Conservation (phyloP, 2,329 filamentous ascomycete species). For the Ophiocordyceps sinensis region DNA sequence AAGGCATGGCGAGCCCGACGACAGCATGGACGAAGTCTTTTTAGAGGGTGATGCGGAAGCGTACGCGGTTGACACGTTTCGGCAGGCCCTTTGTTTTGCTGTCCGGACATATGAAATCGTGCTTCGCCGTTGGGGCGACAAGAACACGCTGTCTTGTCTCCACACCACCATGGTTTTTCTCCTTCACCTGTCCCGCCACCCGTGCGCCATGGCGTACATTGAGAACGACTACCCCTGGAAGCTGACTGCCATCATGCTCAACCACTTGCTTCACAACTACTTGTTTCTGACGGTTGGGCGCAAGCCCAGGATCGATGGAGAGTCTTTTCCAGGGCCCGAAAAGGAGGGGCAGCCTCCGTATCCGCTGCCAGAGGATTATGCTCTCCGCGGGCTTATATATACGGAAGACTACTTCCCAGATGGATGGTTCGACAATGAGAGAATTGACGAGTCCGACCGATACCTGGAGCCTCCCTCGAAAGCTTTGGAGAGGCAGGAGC, state of each 20-base stretch:
- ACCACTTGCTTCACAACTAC: conserved; percentile 17
- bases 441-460: conserved; percentile 53
- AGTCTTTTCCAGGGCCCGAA: conserved; percentile 31
- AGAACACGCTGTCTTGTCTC: conserved; percentile 45
- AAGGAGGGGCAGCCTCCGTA: conserved; percentile 23
- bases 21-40: conserved; percentile 10
- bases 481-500: conserved; percentile 38
- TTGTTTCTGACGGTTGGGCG: conserved; percentile 11
- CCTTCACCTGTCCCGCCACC: conserved; percentile 24
- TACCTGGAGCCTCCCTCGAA: conserved; percentile 48
- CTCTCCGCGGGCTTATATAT: conserved; percentile 49
- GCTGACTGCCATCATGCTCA: conserved; percentile 22
- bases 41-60: conserved; percentile 8
- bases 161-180: conserved; percentile 50
- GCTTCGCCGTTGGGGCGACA: conserved; percentile 37
- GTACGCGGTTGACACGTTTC: conserved; percentile 13
- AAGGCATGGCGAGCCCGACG: conserved; percentile 12
- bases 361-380: conserved; percentile 56
- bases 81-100: conserved; percentile 24
- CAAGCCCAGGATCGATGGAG: conserved; percentile 22
- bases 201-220: conserved; percentile 26
- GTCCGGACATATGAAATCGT: conserved; percentile 30
- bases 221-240: conserved; percentile 38
- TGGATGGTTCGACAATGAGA: conserved; percentile 42
- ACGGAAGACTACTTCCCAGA: conserved; percentile 41